Evolutionary conservation across 345 rosid species (phyloP), one percentile per base, ranked within the genome.

Genomic region (Sonneratia alba): DNA sequence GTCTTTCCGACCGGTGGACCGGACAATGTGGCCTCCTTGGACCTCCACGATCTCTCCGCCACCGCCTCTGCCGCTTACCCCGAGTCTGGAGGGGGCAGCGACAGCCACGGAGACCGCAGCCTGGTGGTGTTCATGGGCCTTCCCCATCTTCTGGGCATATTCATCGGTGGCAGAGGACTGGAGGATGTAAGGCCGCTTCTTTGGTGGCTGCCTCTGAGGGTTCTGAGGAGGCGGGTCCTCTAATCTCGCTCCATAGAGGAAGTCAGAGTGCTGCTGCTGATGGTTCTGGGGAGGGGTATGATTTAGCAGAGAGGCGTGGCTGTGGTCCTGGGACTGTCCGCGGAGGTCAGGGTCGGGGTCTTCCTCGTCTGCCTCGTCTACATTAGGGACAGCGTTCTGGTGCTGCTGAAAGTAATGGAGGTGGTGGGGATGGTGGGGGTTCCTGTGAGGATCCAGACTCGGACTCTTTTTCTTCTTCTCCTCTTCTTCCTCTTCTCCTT

Each of bases 1-100:
- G 79, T 93, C 98, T 82, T 91, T 93, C 65, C 85, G 81, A 49
- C 94, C 97, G 0, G 87, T 91, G 37, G 98, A 86, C 59, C 94
- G 82, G 4, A 93, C 86, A 89, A 93, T 93, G 96, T 88, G 97
- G 67, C 97, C 98, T 42, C 97, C 98, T 82, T 93, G 87, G 12
- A 93, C 98, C 75, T 91, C 97, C 63, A 93, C 97, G 34, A 93
- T 93, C 86, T 91, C 84, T 12, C 86, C 86, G 38, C 73, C 77
- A 19, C 66, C 84, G 11, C 91, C 76, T 12, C 70, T 70, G 76
- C 80, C 82, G 66, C 84, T 85, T 53, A 84, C 70, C 78, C 88
- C 92, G 71, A 83, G 76, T 85, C 80, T 74, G 43, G 85, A 79
- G 77, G 90, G 77, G 42, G 88, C 75, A 67, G 80, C 34, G 12